phyloP scores from a whole-genome alignment of 495 filamentous ascomycete species.

The Schizothecium vesticola region DNA sequence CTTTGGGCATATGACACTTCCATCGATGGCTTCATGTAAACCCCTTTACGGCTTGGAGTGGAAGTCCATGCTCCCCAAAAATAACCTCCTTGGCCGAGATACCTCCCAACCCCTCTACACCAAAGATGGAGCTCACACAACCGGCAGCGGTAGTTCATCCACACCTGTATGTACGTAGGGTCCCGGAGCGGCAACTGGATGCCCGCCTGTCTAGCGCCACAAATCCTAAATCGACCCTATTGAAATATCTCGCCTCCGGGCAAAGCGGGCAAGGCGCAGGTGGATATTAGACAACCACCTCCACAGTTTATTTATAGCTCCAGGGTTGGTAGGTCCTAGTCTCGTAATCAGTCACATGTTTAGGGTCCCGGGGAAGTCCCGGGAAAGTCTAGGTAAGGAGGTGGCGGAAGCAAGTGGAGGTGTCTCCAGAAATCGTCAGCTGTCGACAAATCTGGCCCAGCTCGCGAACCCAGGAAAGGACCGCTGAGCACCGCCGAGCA shows the following conservation, averaged over 20 bases:
- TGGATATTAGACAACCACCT: not conserved
- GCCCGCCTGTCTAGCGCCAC: not conserved
- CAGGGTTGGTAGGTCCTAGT: not conserved
- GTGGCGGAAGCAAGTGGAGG: not conserved
- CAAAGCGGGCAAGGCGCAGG: not conserved
- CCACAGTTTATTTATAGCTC: not conserved
- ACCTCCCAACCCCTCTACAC: not conserved
- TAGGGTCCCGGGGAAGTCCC: too few species aligned
- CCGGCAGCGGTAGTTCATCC: not conserved
- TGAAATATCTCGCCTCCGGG: too few species aligned
- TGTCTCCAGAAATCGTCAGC: not conserved
- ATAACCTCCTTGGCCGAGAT: not conserved
- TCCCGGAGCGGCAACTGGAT: not conserved
- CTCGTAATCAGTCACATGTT: not conserved
- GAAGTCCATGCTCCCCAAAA: not conserved
- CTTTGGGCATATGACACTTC: not conserved
- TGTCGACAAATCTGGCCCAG: not conserved
- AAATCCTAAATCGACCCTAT: too few species aligned
- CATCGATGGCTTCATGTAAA: not conserved
- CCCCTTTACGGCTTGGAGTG: not conserved
- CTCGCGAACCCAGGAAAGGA: too few species aligned
- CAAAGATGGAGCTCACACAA: not conserved
- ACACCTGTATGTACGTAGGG: not conserved
- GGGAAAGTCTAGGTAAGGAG: not conserved
- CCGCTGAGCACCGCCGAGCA: too few species aligned